These are phyloP conservation scores for Symbiodinium pilosum DNA, from an alignment of 73 alveolate genomes.

Conservation along the genomic window DNA sequence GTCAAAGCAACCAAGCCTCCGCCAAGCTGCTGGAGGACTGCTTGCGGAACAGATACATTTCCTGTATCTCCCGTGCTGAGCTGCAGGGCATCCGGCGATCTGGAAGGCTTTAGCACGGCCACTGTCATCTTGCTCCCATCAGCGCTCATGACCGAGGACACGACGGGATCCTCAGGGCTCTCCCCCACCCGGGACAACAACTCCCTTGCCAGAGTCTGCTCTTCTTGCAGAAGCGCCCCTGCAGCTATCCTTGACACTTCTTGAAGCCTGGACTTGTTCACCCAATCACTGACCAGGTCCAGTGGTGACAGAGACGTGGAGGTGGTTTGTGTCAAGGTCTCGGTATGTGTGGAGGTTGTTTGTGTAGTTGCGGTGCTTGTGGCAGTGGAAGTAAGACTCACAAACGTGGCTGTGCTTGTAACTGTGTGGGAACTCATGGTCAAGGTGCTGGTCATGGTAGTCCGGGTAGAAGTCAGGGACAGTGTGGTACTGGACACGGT, in stretches of 20 bases:
- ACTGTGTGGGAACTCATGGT: background rate
- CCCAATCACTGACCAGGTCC: background rate
- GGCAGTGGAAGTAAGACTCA: background rate
- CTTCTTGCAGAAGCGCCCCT: background rate
- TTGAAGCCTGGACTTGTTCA: background rate
- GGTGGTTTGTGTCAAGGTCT: background rate
- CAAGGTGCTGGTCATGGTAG: background rate
- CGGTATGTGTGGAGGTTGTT: no score
- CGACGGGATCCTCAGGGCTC: background rate
- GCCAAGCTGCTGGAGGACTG: background rate
- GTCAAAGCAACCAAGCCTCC: background rate
- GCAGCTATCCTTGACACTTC: background rate
- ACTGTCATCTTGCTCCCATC: conserved; percentile 8
- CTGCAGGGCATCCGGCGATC: background rate
- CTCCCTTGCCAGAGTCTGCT: background rate
- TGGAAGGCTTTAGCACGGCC: background rate
- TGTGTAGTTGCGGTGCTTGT: background rate
- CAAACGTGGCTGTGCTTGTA: background rate
- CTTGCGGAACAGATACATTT: background rate
- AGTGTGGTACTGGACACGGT: background rate
- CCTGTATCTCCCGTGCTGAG: background rate
- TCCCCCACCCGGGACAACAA: background rate
- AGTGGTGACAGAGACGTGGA: background rate
- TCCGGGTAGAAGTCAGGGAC: background rate
- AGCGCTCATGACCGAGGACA: background rate